Conservation (phyloP, 192 early-diverging fungal species). For the Endogone sp. region DNA sequence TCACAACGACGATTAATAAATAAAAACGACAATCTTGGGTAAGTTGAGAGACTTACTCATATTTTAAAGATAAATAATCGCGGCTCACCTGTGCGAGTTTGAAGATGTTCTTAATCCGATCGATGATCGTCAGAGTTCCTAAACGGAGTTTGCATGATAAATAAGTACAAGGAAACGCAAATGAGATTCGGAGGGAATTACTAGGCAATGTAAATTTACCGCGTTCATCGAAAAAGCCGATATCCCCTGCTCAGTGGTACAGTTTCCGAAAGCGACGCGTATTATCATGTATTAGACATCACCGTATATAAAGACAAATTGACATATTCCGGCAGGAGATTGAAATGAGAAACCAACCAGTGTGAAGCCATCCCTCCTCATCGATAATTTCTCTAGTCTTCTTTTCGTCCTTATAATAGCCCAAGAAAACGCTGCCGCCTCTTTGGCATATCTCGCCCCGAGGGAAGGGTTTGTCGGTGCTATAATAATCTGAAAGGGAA, state of each 20-base stretch:
- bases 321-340: too few species aligned
- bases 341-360: constrained; percentile 74
- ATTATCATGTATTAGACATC: too few species aligned
- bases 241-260: constrained; percentile 14
- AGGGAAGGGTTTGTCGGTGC: constrained; percentile 68
- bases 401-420: constrained; percentile 80
- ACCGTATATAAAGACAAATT: too few species aligned
- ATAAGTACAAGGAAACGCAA: not conserved
- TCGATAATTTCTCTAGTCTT: constrained; percentile 79
- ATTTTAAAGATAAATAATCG: too few species aligned
- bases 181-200: not conserved
- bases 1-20: constrained; percentile 11
- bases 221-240: constrained; percentile 14
- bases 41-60: too few species aligned
- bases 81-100: constrained; percentile 61
- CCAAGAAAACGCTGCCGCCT: constrained; percentile 66
- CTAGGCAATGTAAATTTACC: too few species aligned
- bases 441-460: constrained; percentile 89
- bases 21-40: too few species aligned
- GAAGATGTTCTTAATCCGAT: constrained; percentile 83
- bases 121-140: constrained; percentile 76
- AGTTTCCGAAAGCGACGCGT: too few species aligned
- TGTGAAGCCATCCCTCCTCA: constrained; percentile 83
- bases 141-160: too few species aligned
- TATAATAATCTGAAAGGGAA: constrained; percentile 48